Conservation (phyloP, 495 filamentous ascomycete species). For the Tuber melanosporum region DNA sequence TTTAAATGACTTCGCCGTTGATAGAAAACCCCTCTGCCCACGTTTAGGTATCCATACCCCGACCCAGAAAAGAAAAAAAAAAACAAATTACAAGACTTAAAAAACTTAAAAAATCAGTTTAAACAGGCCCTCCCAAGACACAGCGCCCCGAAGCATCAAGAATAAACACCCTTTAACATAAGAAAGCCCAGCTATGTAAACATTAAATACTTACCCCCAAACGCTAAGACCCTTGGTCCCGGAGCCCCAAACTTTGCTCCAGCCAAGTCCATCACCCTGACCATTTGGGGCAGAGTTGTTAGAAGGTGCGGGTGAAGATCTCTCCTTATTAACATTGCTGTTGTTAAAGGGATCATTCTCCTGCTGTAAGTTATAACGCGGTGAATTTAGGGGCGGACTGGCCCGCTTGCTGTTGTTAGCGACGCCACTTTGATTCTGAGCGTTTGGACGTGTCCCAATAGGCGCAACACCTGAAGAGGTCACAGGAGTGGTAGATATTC, state of each 20-base stretch:
- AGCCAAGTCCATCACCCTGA: slow-evolving; percentile 41
- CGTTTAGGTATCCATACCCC: slow-evolving; percentile 43
- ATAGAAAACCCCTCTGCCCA: slow-evolving; percentile 42
- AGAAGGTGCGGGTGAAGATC: slow-evolving; percentile 56
- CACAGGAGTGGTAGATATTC: slow-evolving; percentile 49
- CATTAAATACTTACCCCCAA: slow-evolving; percentile 38
- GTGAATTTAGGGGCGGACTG: slow-evolving; percentile 83
- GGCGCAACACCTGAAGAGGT: slow-evolving; percentile 67
- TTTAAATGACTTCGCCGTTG: slow-evolving; percentile 43
- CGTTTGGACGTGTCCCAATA: slow-evolving; percentile 76
- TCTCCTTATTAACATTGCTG: slow-evolving; percentile 45
- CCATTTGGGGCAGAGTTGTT: slow-evolving; percentile 47
- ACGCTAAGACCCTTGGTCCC: slow-evolving; percentile 48
- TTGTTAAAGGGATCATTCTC: slow-evolving; percentile 48
- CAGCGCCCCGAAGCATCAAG: slow-evolving; percentile 42
- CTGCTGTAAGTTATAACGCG: slow-evolving; percentile 68
- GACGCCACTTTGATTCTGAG: slow-evolving; percentile 56
- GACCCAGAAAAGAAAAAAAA: slow-evolving; percentile 36
- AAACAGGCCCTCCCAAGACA: slow-evolving; percentile 44
- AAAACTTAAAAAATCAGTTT: slow-evolving; percentile 40
- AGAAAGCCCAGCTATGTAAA: slow-evolving; percentile 43
- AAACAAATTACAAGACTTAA: slow-evolving; percentile 44
- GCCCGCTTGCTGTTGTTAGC: slow-evolving; percentile 67
- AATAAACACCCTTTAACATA: slow-evolving; percentile 42
- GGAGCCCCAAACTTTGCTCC: slow-evolving; percentile 49